These are phyloP conservation scores for Saccharum officinarum DNA, from an alignment of 176 grass and related monocot genomes.

Conservation along the genomic window DNA sequence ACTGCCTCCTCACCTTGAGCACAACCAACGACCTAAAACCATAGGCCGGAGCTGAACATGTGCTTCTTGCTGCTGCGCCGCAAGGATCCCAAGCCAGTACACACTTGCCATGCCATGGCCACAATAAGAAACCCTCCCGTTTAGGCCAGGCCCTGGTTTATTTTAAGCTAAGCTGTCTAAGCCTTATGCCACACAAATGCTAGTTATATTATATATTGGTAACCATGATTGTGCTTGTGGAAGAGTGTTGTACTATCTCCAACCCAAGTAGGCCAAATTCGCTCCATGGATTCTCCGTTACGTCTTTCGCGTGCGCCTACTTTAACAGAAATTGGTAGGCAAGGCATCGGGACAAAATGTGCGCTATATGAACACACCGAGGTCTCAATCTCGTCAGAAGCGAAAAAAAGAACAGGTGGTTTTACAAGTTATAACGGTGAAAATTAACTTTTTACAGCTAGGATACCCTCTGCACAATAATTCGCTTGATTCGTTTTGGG, in stretches of 20 bases:
- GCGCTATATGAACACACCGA: background rate
- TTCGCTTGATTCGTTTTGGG: background rate
- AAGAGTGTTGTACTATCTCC: background rate
- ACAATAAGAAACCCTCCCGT: background rate
- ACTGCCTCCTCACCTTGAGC: background rate
- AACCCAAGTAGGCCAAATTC: background rate
- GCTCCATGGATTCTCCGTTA: slow-evolving; percentile 26
- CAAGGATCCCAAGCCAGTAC: slow-evolving; percentile 33
- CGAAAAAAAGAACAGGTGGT: background rate
- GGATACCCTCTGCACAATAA: background rate
- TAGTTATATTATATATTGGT: background rate
- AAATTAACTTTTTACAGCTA: background rate
- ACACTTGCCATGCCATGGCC: slow-evolving; percentile 20
- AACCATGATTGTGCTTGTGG: slow-evolving; percentile 7
- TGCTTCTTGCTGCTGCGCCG: slow-evolving; percentile 28
- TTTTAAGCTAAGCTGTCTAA: background rate
- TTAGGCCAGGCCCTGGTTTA: slow-evolving; percentile 2
- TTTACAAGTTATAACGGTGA: background rate
- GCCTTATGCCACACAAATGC: background rate
- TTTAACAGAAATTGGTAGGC: background rate
- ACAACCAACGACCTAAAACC: slow-evolving; percentile 5
- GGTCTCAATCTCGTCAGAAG: too few relatives aligned
- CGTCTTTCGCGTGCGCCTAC: background rate
- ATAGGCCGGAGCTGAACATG: slow-evolving; percentile 15
- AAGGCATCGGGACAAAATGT: background rate